These are phyloP conservation scores for Alternaria panax DNA, from an alignment of 2,329 filamentous ascomycete genomes.

Conservation along the genomic window DNA sequence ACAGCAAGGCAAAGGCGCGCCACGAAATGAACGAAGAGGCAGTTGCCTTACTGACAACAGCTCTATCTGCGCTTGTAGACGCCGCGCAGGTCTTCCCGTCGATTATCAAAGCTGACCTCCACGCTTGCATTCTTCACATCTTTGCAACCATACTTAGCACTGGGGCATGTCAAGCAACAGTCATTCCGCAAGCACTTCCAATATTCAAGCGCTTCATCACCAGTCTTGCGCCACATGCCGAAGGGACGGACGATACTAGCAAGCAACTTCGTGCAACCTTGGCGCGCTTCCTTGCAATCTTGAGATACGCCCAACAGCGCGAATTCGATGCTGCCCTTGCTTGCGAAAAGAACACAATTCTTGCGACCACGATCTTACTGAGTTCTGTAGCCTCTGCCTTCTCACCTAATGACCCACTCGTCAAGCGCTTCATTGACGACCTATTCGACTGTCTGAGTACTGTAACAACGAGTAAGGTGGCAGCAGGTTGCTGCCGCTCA, in stretches of 20 bases:
- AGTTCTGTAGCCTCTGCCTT: slow-evolving; percentile 80
- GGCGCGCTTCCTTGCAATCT: slow-evolving; percentile 81
- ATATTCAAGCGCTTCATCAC: slow-evolving; percentile 91
- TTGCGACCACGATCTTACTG: slow-evolving; percentile 88
- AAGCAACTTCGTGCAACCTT: slow-evolving; percentile 82
- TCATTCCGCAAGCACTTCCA: slow-evolving; percentile 88
- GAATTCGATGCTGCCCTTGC: slow-evolving; percentile 79
- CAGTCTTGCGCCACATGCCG: slow-evolving; percentile 65
- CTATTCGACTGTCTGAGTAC: slow-evolving; percentile 83
- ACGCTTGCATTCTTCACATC: slow-evolving; percentile 96
- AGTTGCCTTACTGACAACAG: slow-evolving; percentile 77
- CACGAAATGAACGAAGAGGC: slow-evolving; percentile 88
- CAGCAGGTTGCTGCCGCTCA: slow-evolving; percentile 87
- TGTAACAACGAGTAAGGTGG: slow-evolving; percentile 85
- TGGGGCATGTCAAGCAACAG: slow-evolving; percentile 82
- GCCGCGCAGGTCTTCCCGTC: slow-evolving; percentile 94
- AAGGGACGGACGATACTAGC: slow-evolving; percentile 60
- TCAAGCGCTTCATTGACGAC: slow-evolving; percentile 78
- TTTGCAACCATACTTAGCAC: slow-evolving; percentile 93
- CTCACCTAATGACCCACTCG: slow-evolving; percentile 75
- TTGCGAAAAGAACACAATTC: slow-evolving; percentile 90
- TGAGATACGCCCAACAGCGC: slow-evolving; percentile 76
- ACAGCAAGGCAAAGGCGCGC: slow-evolving; percentile 63
- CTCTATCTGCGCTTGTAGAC: slow-evolving; percentile 88
- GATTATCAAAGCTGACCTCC: slow-evolving; percentile 94